Evolutionary conservation across 2,329 filamentous ascomycete species (phyloP), one percentile per base, ranked within the genome.

Genomic region (Sporothrix variecibatus): DNA sequence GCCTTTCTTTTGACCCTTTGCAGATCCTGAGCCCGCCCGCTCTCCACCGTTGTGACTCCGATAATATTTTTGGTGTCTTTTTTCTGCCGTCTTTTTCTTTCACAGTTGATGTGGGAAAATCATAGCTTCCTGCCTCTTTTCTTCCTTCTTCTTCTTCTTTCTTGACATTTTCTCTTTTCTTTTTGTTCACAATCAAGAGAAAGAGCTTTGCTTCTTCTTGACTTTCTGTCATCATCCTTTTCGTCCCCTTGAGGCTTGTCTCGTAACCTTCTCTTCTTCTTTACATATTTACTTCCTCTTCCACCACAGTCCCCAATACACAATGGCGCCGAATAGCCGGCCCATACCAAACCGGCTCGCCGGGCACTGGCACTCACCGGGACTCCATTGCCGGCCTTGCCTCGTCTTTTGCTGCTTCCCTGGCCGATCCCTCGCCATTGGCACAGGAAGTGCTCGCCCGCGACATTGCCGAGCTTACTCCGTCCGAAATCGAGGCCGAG

Each of bases 381-480:
- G 73, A 72, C 43, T 76, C 75, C 20, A 46, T 75, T 17, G 75
- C 74, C 40, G 75, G 73, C 7, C 71, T 81, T 38, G 78, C 79
- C 6, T 78, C 79, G 11, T 80, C 80, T 4, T 79, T 85, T 51
- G 83, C 83, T 49, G 83, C 83, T n/a, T 88, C 87, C 6, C 90
- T 90, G 80, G 83, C 84, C 34, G 86, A 89, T 28, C 84, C 85
- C 38, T 92, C 91, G n/a, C 90, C 91, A 28, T 85, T 92, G 67
- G 91, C 90, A 0, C 89, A 92, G 76, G 88, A 88, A 40, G 87
- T 89, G 46, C 85, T 94, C 74, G 90, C 90, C 7, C 86, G 88
- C 51, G 92, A 94, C 80, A 83, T 93, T 8, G 90, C 90, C 49
- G 88, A 89, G 70, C 91, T 89, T 75, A 86, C 87, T 3, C 89